These are phyloP conservation scores for Sporothrix protearum DNA, from an alignment of 2,329 filamentous ascomycete genomes.

Conservation along the genomic window DNA sequence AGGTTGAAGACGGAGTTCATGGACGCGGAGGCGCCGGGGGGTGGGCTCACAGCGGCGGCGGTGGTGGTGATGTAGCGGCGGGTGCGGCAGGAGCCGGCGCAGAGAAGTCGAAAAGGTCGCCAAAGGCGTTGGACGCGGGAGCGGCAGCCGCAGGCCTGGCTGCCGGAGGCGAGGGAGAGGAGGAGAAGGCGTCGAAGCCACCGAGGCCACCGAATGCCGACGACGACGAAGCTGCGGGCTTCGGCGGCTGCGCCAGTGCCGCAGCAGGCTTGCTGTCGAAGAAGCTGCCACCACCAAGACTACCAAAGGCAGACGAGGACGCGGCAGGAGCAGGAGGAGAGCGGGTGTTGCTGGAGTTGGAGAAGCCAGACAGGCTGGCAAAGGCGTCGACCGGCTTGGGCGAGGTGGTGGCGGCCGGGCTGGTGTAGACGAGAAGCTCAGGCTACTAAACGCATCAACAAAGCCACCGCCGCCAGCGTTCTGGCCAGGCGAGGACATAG, in stretches of 20 bases:
- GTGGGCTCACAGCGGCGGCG: slow-evolving; percentile 40
- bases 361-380: slow-evolving; percentile 21
- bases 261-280: slow-evolving; percentile 70
- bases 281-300: slow-evolving; percentile 71
- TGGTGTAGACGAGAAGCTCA: slow-evolving; percentile 43
- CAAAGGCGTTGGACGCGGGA: slow-evolving; percentile 57
- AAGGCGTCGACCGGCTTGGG: slow-evolving; percentile 30
- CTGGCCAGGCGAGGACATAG: slow-evolving; percentile 45
- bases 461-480: slow-evolving; percentile 34
- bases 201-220: slow-evolving; percentile 61
- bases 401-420: slow-evolving; percentile 31
- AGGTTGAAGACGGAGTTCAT: slow-evolving; percentile 78
- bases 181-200: slow-evolving; percentile 27
- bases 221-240: slow-evolving; percentile 22
- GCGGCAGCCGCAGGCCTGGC: slow-evolving; percentile 40
- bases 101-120: slow-evolving; percentile 78
- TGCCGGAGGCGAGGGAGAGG: slow-evolving; percentile 34
- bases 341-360: slow-evolving; percentile 34
- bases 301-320: slow-evolving; percentile 47
- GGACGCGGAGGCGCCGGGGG: slow-evolving; percentile 36
- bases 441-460: slow-evolving; percentile 37
- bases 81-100: slow-evolving; percentile 47
- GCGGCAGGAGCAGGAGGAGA: slow-evolving; percentile 27
- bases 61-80: slow-evolving; percentile 42
- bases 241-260: neutral